Base-by-base conservation (phyloP, 2,329 filamentous ascomycete species). In the Sporothrix pseudoabietina region DNA sequence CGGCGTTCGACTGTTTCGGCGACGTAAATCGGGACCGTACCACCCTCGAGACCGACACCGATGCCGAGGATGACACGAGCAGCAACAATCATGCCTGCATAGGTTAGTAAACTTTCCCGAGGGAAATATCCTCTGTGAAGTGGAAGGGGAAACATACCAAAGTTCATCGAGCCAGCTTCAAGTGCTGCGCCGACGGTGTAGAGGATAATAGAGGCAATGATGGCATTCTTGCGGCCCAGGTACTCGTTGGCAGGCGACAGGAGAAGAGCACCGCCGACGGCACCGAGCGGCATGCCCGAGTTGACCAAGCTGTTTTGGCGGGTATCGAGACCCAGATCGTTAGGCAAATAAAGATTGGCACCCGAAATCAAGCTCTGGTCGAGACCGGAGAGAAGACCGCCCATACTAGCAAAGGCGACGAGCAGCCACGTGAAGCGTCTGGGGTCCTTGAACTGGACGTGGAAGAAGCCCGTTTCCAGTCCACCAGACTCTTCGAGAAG, bases 361-460 rank as follows among this genome's bases (percentile, higher is more conserved):
- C 91, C 91, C 14, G 87, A 90, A 77, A 93, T 93, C 72, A 93
- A 83, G 63, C 88, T 91, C 81, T 93, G 91, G 78, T 93, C 91
- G 26, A 93, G 84, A 74, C 91, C 91, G 1, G 89, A 92, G 0
- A 93, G 86, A 30, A 93, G 82, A 79, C 91, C 91, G 69, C 91
- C 91, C 89, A 93, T 91, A 19, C 89, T 91, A n/a, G 91, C 91
- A 77, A 93, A 93, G 0, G 85, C 88, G 61, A 92, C 89, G 16
- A 92, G 84, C 19, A 91, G 81, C 83, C 86, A 91, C 35, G 90
- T 93, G 79, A 92, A 93, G 78, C 89, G 81, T 8, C 61, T 69
- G 4, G 79, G 78, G 6, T 84, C 84, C 0, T 79, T 77, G 9
- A 85, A 80, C 70, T 85, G 83, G 2, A 85, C 76, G 69, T 84